Conservation (phyloP, 2,329 filamentous ascomycete genomes). For the Nemania bipapillata region DNA sequence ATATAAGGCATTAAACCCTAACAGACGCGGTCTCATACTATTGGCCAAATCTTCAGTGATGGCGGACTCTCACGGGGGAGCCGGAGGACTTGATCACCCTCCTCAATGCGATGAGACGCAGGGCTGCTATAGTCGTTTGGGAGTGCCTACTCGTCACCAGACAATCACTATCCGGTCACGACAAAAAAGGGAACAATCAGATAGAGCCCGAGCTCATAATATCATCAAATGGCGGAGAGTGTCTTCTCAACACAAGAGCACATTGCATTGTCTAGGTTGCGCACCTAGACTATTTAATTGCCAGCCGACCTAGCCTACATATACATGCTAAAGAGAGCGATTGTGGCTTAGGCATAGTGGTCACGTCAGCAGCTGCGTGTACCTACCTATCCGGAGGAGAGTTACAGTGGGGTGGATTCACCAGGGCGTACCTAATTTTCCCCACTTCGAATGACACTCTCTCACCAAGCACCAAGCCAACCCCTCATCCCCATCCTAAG, state of each 20-base stretch:
- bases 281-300: neutral
- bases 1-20: neutral
- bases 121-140: neutral
- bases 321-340: neutral
- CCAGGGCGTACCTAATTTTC: neutral
- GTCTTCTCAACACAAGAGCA: neutral
- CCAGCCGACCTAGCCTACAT: neutral
- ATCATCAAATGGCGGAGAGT: neutral
- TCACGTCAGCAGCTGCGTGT: conserved; percentile 1
- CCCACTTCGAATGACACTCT: neutral
- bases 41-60: neutral
- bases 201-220: neutral
- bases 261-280: neutral
- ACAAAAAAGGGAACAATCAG: neutral
- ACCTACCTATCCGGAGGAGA: neutral
- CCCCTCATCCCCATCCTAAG: neutral
- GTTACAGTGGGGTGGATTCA: too few species aligned
- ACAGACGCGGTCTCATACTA: neutral
- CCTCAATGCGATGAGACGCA: neutral
- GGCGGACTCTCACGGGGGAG: neutral
- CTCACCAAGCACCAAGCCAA: neutral
- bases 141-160: neutral
- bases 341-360: conserved; percentile 1
- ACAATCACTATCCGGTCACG: too few species aligned
- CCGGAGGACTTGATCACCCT: neutral